Percentiles rank a stretch among this genome's conserved stretches.
Conservation (phyloP, 106 monocot genomes). For the Cymbidium sinense region DNA sequence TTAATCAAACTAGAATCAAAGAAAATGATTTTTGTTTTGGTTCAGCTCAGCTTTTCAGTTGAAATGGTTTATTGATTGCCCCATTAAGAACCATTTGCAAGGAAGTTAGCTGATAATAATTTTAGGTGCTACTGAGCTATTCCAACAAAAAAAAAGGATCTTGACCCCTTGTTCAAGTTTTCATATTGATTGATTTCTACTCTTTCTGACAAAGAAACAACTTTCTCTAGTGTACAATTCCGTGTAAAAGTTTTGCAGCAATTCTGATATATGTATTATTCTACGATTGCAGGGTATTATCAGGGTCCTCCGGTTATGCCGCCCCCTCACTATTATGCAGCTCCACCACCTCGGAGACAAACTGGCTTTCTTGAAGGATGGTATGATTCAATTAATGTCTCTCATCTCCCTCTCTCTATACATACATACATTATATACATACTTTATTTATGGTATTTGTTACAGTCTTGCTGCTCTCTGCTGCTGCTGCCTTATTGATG, state of each 20-base stretch:
- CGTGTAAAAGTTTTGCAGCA: background rate
- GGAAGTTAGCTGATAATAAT: no score
- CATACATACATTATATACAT: background rate
- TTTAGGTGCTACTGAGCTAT: no score
- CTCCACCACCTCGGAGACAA: slow-evolving; percentile 39
- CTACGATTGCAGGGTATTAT: slow-evolving; percentile 38
- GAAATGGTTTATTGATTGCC: no score
- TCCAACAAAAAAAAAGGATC: no score
- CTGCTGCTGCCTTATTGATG: slow-evolving; percentile 65
- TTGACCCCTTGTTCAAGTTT: no score
- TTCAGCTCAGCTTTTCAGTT: no score
- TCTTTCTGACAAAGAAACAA: no score
- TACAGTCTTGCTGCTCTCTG: slow-evolving; percentile 57
- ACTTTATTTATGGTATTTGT: background rate
- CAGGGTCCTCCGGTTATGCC: slow-evolving; percentile 82
- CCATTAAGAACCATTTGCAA: no score
- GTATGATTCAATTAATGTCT: slow-evolving; percentile 12
- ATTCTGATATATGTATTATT: background rate
- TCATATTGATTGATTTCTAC: no score
- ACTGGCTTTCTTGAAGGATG: slow-evolving; percentile 75
- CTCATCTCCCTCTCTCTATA: background rate
- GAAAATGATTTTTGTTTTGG: no score
- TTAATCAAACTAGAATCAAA: no score
- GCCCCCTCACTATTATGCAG: slow-evolving; percentile 54
- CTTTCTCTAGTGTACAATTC: no score